Evolutionary conservation across 306 rosid species (phyloP).

Genomic region (Corylus americana): DNA sequence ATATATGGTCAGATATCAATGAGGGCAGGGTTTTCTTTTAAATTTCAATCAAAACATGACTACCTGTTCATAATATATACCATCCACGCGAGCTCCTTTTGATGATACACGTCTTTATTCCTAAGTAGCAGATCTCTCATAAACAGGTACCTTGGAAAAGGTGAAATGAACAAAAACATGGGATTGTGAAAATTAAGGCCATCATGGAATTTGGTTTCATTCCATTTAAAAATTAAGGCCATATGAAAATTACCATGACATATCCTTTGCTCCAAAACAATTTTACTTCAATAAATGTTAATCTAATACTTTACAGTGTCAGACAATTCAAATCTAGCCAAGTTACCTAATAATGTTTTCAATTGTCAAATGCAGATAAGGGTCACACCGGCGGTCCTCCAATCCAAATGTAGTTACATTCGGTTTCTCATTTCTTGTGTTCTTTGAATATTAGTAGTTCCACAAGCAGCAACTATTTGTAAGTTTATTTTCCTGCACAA

Average conservation of each 20-base stretch:
- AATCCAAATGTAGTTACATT: constrained; percentile 13
- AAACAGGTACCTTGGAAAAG: background rate
- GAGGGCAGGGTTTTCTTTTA: background rate
- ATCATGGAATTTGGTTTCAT: background rate
- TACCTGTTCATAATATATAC: background rate
- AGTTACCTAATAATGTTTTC: background rate
- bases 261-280: background rate
- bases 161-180: background rate
- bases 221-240: background rate
- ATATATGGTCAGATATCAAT: too few relatives aligned
- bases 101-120: background rate
- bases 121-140: background rate
- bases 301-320: background rate
- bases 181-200: background rate
- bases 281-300: background rate
- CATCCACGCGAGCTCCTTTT: background rate
- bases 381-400: background rate
- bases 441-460: constrained; percentile 2
- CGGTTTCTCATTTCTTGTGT: background rate
- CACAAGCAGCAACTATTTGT: constrained; percentile 17
- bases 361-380: background rate
- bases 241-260: background rate
- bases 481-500: constrained; percentile 46
- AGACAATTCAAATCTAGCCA: background rate
- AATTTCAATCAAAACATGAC: background rate